Evolutionary conservation across 2,329 filamentous ascomycete genomes (phyloP), one percentile per base, ranked within the genome.

Genomic region (Fusarium scirpi): DNA sequence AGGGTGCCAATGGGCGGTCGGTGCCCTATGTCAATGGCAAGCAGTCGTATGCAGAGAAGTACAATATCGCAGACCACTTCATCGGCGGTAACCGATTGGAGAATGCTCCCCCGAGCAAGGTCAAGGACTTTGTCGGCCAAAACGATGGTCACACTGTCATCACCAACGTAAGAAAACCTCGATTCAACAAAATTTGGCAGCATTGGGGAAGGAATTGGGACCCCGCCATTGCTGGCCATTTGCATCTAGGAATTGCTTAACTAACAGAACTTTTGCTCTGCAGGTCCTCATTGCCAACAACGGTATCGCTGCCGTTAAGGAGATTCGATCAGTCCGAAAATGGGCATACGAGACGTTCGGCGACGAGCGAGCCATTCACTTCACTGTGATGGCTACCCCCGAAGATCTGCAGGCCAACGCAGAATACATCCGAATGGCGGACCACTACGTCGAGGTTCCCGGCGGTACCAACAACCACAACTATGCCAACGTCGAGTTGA

Each of bases 401-500:
- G 96, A 99, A 84, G 96, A 99, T 91, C 83, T 99, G 79, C 90
- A 92, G 80, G 96, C 96, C 80, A 99, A 99, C 82, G 96, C 96
- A 74, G 96, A 99, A 84, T 99, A 99, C 85, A 99, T 99, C 81
- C 90, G 96, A 80, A 98, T 99, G 96, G 96, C 96, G 34, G 96
- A 99, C 84, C 94, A 98, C 87, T 99, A 99, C 82, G 96, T 99
- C 76, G 96, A 99, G 85, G 95, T 99, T 67, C 96, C 96, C 34
- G 96, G 96, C 78, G 96, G 96, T 79, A 99, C 96, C 69, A 99
- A 99, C 86, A 99, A 99, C 88, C 97, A 99, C 91, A 99, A 99
- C 84, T 99, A 99, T 83, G 96, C 96, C 84, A 99, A 99, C 81
- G 96, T 99, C 65, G 96, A 99, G 85, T 87, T 99, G 80, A 99